Base-by-base conservation (phyloP, 177 flowering plant species). In the Tripterygium wilfordii region DNA sequence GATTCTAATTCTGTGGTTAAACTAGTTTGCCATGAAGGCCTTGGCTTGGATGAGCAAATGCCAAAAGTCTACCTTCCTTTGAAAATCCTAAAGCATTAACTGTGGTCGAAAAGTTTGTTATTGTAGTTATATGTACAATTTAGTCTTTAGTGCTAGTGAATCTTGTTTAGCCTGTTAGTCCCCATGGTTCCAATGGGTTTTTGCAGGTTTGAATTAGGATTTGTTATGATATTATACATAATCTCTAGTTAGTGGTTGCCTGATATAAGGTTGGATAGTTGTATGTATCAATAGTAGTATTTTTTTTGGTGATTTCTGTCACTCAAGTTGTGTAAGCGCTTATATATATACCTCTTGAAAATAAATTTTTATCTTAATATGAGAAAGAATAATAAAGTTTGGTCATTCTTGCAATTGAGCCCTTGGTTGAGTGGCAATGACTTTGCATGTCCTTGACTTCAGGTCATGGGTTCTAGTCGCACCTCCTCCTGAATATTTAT, bases 21-120 rank as follows among this genome's bases (percentile, higher is more conserved):
- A 66, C 77, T 88, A 41, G 63, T 60, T 16, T 1, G 64, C 13
- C 64, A 67, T 42, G 66, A 70, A 21, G 74, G 24, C 4, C 36
- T 13, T n/a, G 10, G 2, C 10, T 9, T 14, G 10, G 72, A 60
- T 40, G 55, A 62, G 23, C 47, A 28, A 28, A 39, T 51, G 12
- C 35, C 44, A 12, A 56, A 42, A 10, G 25, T 31, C 38, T 25
- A 24, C 46, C 78, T 72, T 44, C 78, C 71, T 15, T 5, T 49
- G 0, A 66, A 57, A 45, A 51, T 72, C 0, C 43, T 51, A 22
- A 19, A 61, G 8, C 55, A 38, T 26, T 56, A 29, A 49, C 14
- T 5, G 41, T n/a, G 23, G 15, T 31, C 9, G 3, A 13, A 38
- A 35, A 9, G 17, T 39, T 19, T 29, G 2, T 22, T 51, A 42